phyloP scores from a whole-genome alignment of 1,284 basidiomycete species.

The Heterobasidion occidentale region DNA sequence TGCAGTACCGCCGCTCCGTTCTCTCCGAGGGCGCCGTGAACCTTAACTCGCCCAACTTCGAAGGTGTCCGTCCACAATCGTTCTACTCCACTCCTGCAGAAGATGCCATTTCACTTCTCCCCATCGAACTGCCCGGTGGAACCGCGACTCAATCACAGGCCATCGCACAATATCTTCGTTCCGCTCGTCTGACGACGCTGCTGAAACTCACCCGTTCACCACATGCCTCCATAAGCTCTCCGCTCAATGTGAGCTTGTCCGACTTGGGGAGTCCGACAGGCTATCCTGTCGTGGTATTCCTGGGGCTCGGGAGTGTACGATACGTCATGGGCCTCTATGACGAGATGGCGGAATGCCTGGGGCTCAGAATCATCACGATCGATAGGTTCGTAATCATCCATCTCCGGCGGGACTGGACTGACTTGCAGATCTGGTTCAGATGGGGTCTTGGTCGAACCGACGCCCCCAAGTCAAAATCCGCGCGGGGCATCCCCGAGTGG shows the following conservation, averaged over 20 bases:
- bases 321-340: slow-evolving; percentile 94
- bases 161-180: slow-evolving; percentile 80
- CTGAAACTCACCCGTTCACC: slow-evolving; percentile 73
- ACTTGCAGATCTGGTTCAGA: slow-evolving; percentile 25
- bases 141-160: slow-evolving; percentile 49
- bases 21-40: slow-evolving; percentile 36
- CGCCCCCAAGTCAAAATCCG: slow-evolving; percentile 55
- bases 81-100: slow-evolving; percentile 19
- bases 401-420: slow-evolving; percentile 1
- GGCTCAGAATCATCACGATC: slow-evolving; percentile 86
- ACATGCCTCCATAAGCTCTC: slow-evolving; percentile 65
- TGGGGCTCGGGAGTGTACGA: slow-evolving; percentile 90
- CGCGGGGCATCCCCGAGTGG: slow-evolving; percentile 86
- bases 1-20: slow-evolving; percentile 32
- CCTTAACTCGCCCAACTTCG: slow-evolving; percentile 30
- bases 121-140: slow-evolving; percentile 5
- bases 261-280: slow-evolving; percentile 83
- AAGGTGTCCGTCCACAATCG: slow-evolving; percentile 32
- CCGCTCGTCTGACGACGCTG: slow-evolving; percentile 77
- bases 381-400: slow-evolving; percentile 56
- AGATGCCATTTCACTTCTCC: slow-evolving; percentile 2
- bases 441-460: slow-evolving; percentile 93
- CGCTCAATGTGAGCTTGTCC: slow-evolving; percentile 83
- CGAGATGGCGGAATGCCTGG: slow-evolving; percentile 86
- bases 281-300: slow-evolving; percentile 83